Base-by-base conservation (phyloP, 2,329 filamentous ascomycete species). In the Verticillium nubilum region DNA sequence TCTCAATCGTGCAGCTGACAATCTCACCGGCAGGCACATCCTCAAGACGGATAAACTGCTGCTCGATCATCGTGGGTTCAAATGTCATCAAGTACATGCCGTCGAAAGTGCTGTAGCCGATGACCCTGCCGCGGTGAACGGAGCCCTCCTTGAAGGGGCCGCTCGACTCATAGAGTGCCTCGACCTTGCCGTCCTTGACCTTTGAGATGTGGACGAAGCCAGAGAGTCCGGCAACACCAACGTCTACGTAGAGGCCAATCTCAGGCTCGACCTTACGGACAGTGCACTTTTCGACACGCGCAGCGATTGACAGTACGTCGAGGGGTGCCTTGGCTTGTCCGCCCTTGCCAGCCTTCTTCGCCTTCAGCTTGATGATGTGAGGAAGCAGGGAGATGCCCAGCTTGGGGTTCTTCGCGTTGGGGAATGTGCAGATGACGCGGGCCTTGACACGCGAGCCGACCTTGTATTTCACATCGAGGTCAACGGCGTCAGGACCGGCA, bases 201-300 rank as follows among this genome's bases (percentile, higher is more conserved):
- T 91, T 86, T 1, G 95, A 99, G 64, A 99, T 96, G 73, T 99
- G 95, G 25, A 96, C 92, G 69, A 97, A 99, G 10, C 91, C 91
- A n/a, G 85, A 79, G 2, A 94, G 79, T 29, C 87, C 91, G 4
- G 73, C 63, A 17, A 76, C 64, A 1, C 87, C 87, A 42, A 92
- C 75, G 65, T 90, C 85, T 7, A 92, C 81, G 67, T 96, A 97
- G 2, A 97, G 79, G 58, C 95, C 96, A 61, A 94, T 84, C 3
- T 88, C 86, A 5, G 87, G 80, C 65, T 96, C 90, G 2, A 97
- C 91, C 65, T 89, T 89, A 58, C 87, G 83, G 7, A 99, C 87
- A 37, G 86, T 92, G 59, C 90, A 91, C 65, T 89, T 84, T 54
- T 94, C 87, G 27, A 97, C 78, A 52, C 90, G 84, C 0, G 89